phyloP scores from a whole-genome alignment of 192 early-diverging fungal species.

The Martensiomyces pterosporus region DNA sequence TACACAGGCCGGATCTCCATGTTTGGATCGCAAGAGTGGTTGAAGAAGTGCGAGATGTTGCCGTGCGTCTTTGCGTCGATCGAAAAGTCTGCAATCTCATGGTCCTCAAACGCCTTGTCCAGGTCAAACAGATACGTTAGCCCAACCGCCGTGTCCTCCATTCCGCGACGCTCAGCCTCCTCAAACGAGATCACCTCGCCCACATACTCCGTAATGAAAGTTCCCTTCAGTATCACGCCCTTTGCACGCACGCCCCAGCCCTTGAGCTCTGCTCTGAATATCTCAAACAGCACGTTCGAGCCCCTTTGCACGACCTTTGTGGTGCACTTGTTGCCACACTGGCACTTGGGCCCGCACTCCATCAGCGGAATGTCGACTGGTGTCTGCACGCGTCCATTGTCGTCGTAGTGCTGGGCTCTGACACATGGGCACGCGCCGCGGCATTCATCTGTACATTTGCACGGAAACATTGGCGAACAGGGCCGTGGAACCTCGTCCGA shows the following conservation, averaged over 20 bases:
- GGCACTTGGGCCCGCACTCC: conserved; percentile 42
- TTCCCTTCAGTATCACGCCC: conserved; percentile 33
- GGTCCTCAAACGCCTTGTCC: conserved; percentile 69
- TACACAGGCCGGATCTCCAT: conserved; percentile 50
- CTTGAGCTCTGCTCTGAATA: conserved; percentile 34
- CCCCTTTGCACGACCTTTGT: conserved; percentile 47
- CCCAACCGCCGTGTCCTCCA: conserved; percentile 15
- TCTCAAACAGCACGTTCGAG: conserved; percentile 25
- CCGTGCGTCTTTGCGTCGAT: conserved; percentile 91
- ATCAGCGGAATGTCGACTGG: conserved; percentile 10
- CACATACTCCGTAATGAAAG: conserved; percentile 94
- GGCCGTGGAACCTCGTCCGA: conserved; percentile 41
- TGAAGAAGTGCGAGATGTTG: conserved; percentile 94
- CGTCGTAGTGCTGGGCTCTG: conserved; percentile 24
- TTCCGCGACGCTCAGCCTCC: conserved; percentile 65
- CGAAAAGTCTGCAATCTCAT: conserved; percentile 83
- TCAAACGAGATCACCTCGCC: conserved; percentile 86
- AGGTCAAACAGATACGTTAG: conserved; percentile 71
- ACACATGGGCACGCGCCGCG: conserved; percentile 20
- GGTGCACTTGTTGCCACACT: conserved; percentile 29
- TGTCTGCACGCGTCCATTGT: conserved; percentile 17
- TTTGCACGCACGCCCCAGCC: conserved; percentile 49
- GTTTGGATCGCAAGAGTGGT: conserved; percentile 96
- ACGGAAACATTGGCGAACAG: conserved; percentile 29
- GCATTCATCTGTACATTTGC: conserved; percentile 28